Evolutionary conservation across 371 early-diverging fungal genomes (phyloP).

Genomic region (Saksenaea vasiformis): DNA sequence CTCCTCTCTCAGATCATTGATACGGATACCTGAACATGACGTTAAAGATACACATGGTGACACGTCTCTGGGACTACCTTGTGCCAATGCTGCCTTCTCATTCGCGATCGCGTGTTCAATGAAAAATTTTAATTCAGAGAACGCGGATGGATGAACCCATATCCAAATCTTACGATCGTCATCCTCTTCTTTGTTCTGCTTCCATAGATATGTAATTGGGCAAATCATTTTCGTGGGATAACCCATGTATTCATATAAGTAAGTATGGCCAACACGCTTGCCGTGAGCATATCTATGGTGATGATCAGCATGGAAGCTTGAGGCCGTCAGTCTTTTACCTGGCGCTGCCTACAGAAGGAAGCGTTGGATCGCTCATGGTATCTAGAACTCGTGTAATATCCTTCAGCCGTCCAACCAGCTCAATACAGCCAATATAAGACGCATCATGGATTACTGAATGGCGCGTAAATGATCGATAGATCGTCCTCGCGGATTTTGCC

Average conservation of each 20-base stretch:
- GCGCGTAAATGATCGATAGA: slow-evolving; percentile 77
- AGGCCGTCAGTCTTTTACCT: slow-evolving; percentile 37
- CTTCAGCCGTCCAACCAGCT: slow-evolving; percentile 61
- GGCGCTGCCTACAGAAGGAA: slow-evolving; percentile 60
- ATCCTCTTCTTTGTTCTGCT: slow-evolving; percentile 28
- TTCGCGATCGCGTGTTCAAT: background rate
- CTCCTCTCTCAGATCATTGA: slow-evolving; percentile 43
- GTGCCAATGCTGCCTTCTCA: background rate
- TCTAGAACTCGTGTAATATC: slow-evolving; percentile 54
- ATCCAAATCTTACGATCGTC: slow-evolving; percentile 54
- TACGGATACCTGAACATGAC: slow-evolving; percentile 8
- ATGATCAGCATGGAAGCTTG: background rate
- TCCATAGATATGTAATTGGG: slow-evolving; percentile 74
- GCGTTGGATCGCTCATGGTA: slow-evolving; percentile 63
- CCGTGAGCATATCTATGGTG: slow-evolving; percentile 63
- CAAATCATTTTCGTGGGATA: slow-evolving; percentile 65
- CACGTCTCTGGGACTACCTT: background rate
- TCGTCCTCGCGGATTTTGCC: slow-evolving; percentile 77
- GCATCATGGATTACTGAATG: slow-evolving; percentile 79
- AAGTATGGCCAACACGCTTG: slow-evolving; percentile 55
- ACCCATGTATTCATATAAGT: slow-evolving; percentile 49
- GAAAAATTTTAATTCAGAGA: slow-evolving; percentile 25
- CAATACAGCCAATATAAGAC: slow-evolving; percentile 77
- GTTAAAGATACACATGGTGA: background rate
- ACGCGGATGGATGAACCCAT: slow-evolving; percentile 70